Evolutionary conservation across 331 rosid species (phyloP).

Genomic region (Acacia concinna): DNA sequence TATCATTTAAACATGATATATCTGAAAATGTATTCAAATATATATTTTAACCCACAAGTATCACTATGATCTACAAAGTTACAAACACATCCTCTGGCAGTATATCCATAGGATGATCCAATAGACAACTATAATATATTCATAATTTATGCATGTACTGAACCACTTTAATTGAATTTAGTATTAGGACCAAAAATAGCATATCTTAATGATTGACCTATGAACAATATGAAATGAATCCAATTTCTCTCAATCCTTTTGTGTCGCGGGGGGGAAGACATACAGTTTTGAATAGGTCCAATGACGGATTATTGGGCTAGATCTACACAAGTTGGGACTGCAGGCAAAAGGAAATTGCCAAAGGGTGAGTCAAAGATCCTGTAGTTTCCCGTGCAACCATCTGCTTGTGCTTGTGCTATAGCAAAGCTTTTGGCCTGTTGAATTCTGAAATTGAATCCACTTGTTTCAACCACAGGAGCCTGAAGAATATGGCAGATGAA

Average conservation of each 20-base stretch:
- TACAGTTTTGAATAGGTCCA: neutral
- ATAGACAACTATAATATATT: neutral
- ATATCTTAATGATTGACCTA: neutral
- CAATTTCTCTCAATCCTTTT: neutral
- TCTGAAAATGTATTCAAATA: too few species aligned
- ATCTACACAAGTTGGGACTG: neutral
- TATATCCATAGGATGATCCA: neutral
- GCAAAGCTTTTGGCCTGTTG: neutral
- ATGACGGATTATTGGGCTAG: neutral
- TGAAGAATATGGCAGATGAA: neutral
- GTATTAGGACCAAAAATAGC: neutral
- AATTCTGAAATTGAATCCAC: neutral
- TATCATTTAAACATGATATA: too few species aligned
- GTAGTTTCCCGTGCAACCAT: neutral
- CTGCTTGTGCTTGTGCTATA: neutral
- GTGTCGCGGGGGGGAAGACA: too few species aligned
- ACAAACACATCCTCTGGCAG: neutral
- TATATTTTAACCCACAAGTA: too few species aligned
- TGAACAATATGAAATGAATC: neutral
- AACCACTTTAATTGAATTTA: neutral
- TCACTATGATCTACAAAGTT: neutral
- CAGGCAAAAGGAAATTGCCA: neutral
- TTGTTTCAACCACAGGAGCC: neutral
- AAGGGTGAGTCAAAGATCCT: neutral
- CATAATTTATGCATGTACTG: neutral